Conservation (phyloP, 768 basidiomycete genomes). For the Termitomyces sp. region DNA sequence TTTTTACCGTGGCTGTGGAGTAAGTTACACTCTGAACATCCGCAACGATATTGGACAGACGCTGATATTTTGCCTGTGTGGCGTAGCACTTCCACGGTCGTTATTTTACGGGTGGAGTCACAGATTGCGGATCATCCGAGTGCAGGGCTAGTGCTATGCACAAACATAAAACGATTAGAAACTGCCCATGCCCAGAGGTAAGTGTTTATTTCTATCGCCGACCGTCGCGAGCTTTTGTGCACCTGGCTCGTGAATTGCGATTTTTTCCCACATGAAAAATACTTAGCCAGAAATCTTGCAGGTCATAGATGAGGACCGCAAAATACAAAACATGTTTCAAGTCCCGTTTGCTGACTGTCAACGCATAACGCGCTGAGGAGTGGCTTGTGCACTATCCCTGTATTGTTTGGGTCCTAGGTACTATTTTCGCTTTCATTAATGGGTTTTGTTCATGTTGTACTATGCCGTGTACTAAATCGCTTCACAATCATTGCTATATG, state of each 20-base stretch:
- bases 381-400: neutral
- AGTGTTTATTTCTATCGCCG: neutral
- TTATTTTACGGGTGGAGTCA: constrained; percentile 39
- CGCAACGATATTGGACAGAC: neutral
- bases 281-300: constrained; percentile 12
- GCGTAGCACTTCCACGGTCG: constrained; percentile 42
- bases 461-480: neutral
- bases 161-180: constrained; percentile 36
- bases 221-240: neutral
- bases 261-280: neutral
- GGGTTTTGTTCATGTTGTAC: constrained; percentile 6
- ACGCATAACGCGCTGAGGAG: constrained; percentile 27
- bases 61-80: constrained; percentile 10
- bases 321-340: constrained; percentile 44
- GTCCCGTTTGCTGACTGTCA: constrained; percentile 35
- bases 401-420: constrained; percentile 1
- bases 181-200: constrained; percentile 39
- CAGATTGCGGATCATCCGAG: constrained; percentile 29
- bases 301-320: constrained; percentile 35
- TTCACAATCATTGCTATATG: neutral
- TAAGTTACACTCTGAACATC: constrained; percentile 17
- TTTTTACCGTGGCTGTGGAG: constrained; percentile 45
- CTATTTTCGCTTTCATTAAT: constrained; percentile 10
- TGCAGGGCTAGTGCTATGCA: constrained; percentile 37
- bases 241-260: neutral